Percentiles rank a stretch among this genome's conserved stretches.
phyloP scores from a whole-genome alignment of 805 yeast species.

The Candida berthetii region DNA sequence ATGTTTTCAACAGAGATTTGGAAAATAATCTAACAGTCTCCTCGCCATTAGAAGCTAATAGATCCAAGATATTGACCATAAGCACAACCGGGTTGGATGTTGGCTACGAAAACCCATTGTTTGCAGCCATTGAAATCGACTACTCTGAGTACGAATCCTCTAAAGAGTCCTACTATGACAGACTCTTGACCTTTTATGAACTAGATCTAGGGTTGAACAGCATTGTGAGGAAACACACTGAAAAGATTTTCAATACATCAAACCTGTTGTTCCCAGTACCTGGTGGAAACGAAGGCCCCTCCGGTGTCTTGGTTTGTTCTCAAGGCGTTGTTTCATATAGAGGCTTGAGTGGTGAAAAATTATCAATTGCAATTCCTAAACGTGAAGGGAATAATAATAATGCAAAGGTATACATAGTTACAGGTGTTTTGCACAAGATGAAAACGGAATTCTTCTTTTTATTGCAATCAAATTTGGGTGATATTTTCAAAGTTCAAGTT shows the following conservation, averaged over 20 bases:
- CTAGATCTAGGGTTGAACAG: constrained; percentile 83
- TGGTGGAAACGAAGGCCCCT: constrained; percentile 61
- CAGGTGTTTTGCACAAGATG: constrained; percentile 61
- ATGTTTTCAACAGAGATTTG: constrained; percentile 48
- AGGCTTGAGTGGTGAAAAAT: constrained; percentile 30
- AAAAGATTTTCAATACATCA: constrained; percentile 31
- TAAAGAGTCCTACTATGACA: constrained; percentile 18
- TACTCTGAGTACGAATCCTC: constrained; percentile 30
- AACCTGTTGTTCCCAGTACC: constrained; percentile 63
- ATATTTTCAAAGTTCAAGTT: constrained; percentile 61
- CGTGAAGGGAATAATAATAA: constrained; percentile 21
- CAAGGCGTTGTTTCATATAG: constrained; percentile 47
- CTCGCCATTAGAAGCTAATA: constrained; percentile 69
- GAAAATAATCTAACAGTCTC: constrained; percentile 43
- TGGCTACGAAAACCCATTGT: constrained; percentile 76
- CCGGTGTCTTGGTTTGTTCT: constrained; percentile 65
- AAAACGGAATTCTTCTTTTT: constrained; percentile 59
- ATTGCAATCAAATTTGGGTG: constrained; percentile 69
- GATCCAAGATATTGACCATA: constrained; percentile 45
- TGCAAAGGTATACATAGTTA: constrained; percentile 32
- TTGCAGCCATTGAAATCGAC: constrained; percentile 73
- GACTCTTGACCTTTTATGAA: constrained; percentile 61
- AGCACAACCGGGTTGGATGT: constrained; percentile 59
- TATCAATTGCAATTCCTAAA: constrained; percentile 50
- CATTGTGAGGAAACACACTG: constrained; percentile 48